These are phyloP conservation scores for Penicillium desertorum DNA, from an alignment of 495 filamentous ascomycete species.

Conservation along the genomic window DNA sequence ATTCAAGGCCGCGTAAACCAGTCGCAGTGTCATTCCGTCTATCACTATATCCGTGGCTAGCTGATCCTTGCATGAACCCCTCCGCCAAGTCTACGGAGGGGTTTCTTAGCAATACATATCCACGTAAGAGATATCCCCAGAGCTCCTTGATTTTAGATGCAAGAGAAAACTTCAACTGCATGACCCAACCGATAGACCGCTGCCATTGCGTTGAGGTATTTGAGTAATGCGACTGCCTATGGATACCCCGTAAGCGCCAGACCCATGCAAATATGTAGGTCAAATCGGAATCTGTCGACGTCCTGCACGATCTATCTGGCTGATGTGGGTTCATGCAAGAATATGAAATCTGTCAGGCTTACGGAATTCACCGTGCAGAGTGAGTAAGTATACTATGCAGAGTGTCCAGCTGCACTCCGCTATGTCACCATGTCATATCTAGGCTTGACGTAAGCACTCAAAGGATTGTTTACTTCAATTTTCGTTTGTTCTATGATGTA, in stretches of 20 bases:
- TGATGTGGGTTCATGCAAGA: constrained; percentile 15
- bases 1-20: background rate
- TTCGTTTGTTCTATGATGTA: background rate
- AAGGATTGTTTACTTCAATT: background rate
- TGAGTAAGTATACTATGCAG: background rate
- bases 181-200: background rate
- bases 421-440: background rate
- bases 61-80: constrained; percentile 8
- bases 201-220: background rate
- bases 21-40: background rate
- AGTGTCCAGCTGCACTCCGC: background rate
- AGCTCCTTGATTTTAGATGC: background rate
- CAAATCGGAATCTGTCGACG: constrained; percentile 3
- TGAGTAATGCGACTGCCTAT: constrained; percentile 1
- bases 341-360: background rate
- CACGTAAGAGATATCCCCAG: constrained; percentile 18
- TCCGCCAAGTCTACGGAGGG: background rate
- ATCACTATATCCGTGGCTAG: background rate
- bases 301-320: constrained; percentile 9
- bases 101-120: background rate
- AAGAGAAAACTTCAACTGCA: background rate
- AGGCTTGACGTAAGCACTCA: background rate
- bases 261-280: background rate
- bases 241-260: background rate
- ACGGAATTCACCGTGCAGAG: background rate